phyloP scores from a whole-genome alignment of 306 rosid species.

The Quercus suber region DNA sequence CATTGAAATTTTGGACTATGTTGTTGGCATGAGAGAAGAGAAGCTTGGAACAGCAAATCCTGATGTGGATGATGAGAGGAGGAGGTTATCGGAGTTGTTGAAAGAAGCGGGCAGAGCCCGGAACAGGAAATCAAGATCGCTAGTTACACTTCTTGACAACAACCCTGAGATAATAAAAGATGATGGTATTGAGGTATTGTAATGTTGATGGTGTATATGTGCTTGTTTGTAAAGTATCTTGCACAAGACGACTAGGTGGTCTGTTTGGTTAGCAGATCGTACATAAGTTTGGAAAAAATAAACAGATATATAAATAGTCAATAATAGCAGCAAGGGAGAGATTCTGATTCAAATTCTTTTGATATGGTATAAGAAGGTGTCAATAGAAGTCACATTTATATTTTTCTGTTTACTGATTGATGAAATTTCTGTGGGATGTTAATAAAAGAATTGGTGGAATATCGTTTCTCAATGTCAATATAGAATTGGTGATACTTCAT shows the following conservation, averaged over 20 bases:
- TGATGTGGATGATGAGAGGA: constrained; percentile 75
- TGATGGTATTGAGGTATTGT: constrained; percentile 45
- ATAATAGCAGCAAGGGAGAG: constrained; percentile 33
- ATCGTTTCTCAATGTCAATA: constrained; percentile 27
- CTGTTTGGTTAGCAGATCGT: constrained; percentile 27
- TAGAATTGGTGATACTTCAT: constrained; percentile 19
- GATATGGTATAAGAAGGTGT: constrained; percentile 9
- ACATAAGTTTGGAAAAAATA: constrained; percentile 10
- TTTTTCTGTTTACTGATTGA: constrained; percentile 26
- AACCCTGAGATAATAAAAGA: constrained; percentile 28
- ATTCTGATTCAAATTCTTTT: constrained; percentile 32
- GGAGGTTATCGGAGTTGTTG: constrained; percentile 67
- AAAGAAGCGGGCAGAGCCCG: constrained; percentile 74
- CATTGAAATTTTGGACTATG: constrained; percentile 67
- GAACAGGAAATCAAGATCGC: constrained; percentile 53
- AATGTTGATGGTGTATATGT: constrained; percentile 32
- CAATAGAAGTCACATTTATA: constrained; percentile 24
- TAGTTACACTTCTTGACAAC: constrained; percentile 69
- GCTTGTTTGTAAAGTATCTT: constrained; percentile 15
- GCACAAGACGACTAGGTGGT: constrained; percentile 25
- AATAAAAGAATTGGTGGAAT: constrained; percentile 28
- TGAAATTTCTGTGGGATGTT: constrained; percentile 26
- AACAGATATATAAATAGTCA: constrained; percentile 4
- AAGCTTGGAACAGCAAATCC: constrained; percentile 83
- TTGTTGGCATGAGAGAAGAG: constrained; percentile 90